These are phyloP conservation scores for Dacryopinax primogenitus DNA, from an alignment of 768 basidiomycete genomes.

Conservation along the genomic window DNA sequence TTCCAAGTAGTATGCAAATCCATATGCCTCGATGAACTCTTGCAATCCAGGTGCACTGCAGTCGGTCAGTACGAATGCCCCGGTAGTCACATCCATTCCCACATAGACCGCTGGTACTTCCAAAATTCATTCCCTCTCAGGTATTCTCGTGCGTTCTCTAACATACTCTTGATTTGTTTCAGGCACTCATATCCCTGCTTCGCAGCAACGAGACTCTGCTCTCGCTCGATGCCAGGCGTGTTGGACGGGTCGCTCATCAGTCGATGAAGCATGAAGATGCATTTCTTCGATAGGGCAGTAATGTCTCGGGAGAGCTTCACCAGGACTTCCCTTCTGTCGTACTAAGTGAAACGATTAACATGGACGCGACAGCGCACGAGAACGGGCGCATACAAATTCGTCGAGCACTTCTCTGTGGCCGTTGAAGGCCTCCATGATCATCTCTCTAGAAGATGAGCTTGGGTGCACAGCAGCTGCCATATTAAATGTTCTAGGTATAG, in stretches of 20 bases:
- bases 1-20: slow-evolving; percentile 76
- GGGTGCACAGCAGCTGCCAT: neutral
- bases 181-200: slow-evolving; percentile 47
- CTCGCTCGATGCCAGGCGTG: slow-evolving; percentile 13
- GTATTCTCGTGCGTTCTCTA: slow-evolving; percentile 48
- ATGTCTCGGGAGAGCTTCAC: slow-evolving; percentile 52
- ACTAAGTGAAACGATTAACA: slow-evolving; percentile 28
- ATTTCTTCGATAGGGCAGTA: slow-evolving; percentile 82
- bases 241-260: slow-evolving; percentile 37
- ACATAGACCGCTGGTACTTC: slow-evolving; percentile 46
- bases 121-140: slow-evolving; percentile 59
- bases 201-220: slow-evolving; percentile 34
- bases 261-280: slow-evolving; percentile 86
- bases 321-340: slow-evolving; percentile 79
- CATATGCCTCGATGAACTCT: slow-evolving; percentile 90
- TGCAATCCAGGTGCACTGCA: slow-evolving; percentile 49
- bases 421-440: slow-evolving; percentile 35
- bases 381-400: slow-evolving; percentile 24
- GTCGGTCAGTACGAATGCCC: neutral
- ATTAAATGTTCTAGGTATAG: neutral
- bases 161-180: slow-evolving; percentile 49
- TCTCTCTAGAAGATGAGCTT: slow-evolving; percentile 1
- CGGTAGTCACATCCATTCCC: slow-evolving; percentile 25
- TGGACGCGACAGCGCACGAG: neutral
- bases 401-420: slow-evolving; percentile 62